Evolutionary conservation across 2,329 filamentous ascomycete genomes (phyloP), one percentile per base, ranked within the genome.

Genomic region (Trichoderma hamatum): DNA sequence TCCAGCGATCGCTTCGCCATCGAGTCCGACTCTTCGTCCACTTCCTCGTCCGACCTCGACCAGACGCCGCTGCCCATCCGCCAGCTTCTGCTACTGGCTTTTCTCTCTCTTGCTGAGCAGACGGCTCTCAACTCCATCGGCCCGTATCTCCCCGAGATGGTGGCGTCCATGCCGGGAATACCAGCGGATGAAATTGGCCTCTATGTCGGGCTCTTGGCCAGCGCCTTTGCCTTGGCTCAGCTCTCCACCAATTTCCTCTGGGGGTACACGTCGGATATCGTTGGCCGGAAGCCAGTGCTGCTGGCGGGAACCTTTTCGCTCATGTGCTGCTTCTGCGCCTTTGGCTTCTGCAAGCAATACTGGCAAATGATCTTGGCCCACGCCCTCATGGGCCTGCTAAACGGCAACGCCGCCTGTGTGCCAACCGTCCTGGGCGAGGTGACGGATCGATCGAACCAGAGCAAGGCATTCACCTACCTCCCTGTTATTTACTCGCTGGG

Each of bases 401-500:
- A 98, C 78, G 96, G 96, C 64, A 99, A 99, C 75, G 94, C 96
- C 34, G 95, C 93, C 5, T 90, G 97, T 14, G 94, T 99, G 16
- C 95, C 93, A 9, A 97, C 96, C 0, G 97, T 95, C 60, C 80
- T 99, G 60, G 96, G 96, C 51, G 96, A 99, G 79, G 91, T 99
- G 64, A 99, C 96, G 1, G 94, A 98, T 77, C 89, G 93, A 67
- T 96, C 91, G 72, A 99, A 99, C 78, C 96, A 99, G 84, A 96
- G 93, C 76, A 87, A 88, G 65, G 96, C 94, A 0, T 99, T 99
- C 75, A 96, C 92, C 1, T 99, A 97, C 82, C 83, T 99, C 52
- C 96, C 96, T 0, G 91, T 98, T 49, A 90, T 98, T n/a, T 99
- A 99, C 79, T 95, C 95, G 4, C 84, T 99, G 39, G 96, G 96